Evolutionary conservation across 805 yeast species (phyloP), one percentile per base, ranked within the genome.

Genomic region (Jamesozyma hellenica): DNA sequence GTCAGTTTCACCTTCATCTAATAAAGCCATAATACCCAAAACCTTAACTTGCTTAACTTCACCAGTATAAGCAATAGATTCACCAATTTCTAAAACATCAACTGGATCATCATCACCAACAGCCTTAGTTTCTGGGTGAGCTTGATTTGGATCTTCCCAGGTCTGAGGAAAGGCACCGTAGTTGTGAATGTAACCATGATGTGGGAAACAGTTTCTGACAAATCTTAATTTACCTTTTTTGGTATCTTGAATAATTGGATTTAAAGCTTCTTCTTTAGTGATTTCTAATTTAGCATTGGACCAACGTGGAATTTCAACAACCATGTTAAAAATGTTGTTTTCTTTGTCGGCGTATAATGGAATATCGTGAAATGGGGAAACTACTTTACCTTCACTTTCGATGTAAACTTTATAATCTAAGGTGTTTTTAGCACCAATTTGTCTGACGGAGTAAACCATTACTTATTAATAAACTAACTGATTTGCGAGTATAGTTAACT

Each of bases 251-350:
- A 84, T 71, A 55, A 92, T 92, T 56, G 98, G 98, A 73, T 92
- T 92, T 61, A 87, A 73, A 34, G 75, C 66, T 53, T 68, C 68
- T 55, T 83, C 94, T 70, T 87, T 88, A 64, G 82, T 76, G 66
- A 88, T 87, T 67, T 92, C 98, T 64, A 88, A 73, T 72, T 92
- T 92, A 50, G 96, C 97, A 63, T 92, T 92, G 59, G 95, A 75
- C 96, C 96, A 90, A 67, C 97, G 82, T 61, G 98, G 98, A 51
- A 92, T 87, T 69, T 92, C 98, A 48, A 92, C 96, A 55, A 92
- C 73, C 83, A 85, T 81, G 74, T 82, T 83, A 52, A 82, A 71
- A 54, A 88, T 75, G 57, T 88, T 79, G 71, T 84, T 82, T 60
- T 84, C 88, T 63, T 86, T 84, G 67, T 90, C 92, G 55, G 97